Evolutionary conservation across 495 filamentous ascomycete species (phyloP).

Genomic region (Xylaria telfairii): DNA sequence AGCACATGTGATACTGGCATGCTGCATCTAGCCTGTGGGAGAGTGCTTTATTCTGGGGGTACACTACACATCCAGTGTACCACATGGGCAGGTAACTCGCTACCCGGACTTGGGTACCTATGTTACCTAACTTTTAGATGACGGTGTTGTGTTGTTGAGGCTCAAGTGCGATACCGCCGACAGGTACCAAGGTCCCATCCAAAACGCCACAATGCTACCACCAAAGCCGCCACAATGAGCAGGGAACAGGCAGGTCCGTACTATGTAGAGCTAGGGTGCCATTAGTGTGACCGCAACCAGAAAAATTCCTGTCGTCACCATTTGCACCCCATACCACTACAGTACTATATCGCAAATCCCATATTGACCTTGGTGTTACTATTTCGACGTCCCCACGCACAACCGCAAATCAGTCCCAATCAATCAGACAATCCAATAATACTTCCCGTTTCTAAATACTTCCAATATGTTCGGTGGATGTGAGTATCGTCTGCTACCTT

Average conservation of each 20-base stretch:
- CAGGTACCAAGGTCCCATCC: background rate
- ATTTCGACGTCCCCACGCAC: background rate
- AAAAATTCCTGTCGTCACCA: constrained; percentile 18
- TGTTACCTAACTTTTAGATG: constrained; percentile 10
- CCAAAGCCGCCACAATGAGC: background rate
- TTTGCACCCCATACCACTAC: constrained; percentile 16
- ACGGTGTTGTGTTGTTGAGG: constrained; percentile 3
- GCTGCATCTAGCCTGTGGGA: background rate
- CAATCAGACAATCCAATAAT: background rate
- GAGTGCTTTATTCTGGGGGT: background rate
- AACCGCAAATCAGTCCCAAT: background rate
- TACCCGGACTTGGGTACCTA: too few species aligned
- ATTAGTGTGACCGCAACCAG: background rate
- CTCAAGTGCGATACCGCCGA: constrained; percentile 5
- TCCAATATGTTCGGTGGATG: constrained; percentile 56
- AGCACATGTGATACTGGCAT: background rate
- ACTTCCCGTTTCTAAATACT: background rate
- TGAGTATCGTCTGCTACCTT: constrained; percentile 31
- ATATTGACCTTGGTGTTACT: background rate
- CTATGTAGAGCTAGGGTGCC: too few species aligned
- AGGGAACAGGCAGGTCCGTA: background rate
- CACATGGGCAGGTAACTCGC: too few species aligned
- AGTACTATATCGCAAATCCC: constrained; percentile 6
- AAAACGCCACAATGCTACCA: constrained; percentile 8
- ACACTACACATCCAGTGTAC: background rate